Conservation (phyloP, 768 basidiomycete genomes). For the Agrocybe pediades region DNA sequence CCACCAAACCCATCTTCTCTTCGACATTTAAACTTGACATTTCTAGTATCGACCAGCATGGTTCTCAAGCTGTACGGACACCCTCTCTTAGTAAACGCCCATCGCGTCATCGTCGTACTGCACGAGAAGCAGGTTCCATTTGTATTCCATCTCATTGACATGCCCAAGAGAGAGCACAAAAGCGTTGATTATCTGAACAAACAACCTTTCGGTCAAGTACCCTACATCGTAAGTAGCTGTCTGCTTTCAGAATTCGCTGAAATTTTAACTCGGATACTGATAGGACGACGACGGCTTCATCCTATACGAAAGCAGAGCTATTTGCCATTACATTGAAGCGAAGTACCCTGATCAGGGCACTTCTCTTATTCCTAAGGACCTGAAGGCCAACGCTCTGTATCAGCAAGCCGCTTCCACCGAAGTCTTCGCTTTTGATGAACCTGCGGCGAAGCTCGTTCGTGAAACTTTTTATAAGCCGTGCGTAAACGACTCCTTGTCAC, state of each 20-base stretch:
- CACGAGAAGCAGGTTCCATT: slow-evolving; percentile 55
- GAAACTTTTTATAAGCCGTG: slow-evolving; percentile 54
- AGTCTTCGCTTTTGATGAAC: slow-evolving; percentile 41
- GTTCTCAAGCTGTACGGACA: slow-evolving; percentile 40
- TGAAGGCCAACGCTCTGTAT: slow-evolving; percentile 34
- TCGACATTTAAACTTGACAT: too few species aligned
- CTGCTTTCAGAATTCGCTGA: neutral
- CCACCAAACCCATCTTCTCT: too few species aligned
- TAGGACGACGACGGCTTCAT: slow-evolving; percentile 57
- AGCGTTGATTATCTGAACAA: slow-evolving; percentile 31
- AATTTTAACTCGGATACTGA: neutral
- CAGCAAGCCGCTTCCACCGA: slow-evolving; percentile 48
- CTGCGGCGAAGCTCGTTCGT: slow-evolving; percentile 28
- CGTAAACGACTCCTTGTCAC: slow-evolving; percentile 15
- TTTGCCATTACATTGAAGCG: slow-evolving; percentile 49
- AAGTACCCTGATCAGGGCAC: slow-evolving; percentile 51
- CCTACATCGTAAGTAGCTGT: slow-evolving; percentile 43
- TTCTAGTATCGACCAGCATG: too few species aligned
- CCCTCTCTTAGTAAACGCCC: slow-evolving; percentile 43
- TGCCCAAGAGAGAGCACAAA: slow-evolving; percentile 44
- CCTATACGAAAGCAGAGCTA: slow-evolving; percentile 57
- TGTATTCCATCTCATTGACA: slow-evolving; percentile 43
- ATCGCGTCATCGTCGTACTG: slow-evolving; percentile 45
- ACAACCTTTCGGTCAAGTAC: slow-evolving; percentile 63
- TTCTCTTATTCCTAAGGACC: slow-evolving; percentile 43